Evolutionary conservation across 768 basidiomycete species (phyloP), one percentile per base, ranked within the genome.

Genomic region (Clavaria fumosa): DNA sequence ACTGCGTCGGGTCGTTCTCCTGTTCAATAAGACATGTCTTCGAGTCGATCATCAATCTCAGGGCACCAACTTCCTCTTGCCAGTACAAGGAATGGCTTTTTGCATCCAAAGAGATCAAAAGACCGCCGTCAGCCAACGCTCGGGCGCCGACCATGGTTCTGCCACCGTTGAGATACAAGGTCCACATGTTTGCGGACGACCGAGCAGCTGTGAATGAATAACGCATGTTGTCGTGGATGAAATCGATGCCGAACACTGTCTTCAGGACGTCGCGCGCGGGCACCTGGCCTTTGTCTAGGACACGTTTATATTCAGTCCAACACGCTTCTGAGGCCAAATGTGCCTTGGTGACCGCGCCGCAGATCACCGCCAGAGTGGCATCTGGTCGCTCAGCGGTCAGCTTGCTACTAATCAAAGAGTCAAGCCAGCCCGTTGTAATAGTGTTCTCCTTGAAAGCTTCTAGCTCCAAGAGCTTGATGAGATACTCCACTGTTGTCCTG

Each of bases 11-110:
- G 51, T 99, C 95, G 49, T 96, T 96, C 69, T 99, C 95, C 60
- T 97, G 91, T 58, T 96, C 95, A 48, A 99, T 90, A 61, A 96
- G 68, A 56, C 91, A 95, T 11, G 95, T 99, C 69, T 96, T 93
- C 37, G 89, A 72, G 59, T 99, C 93, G 42, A 99, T 79, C 77
- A 89, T 88, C 52, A 97, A 56, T 46, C 85, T 66, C 47, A 90
- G 63, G 6, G 88, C 84, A 39, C 90, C 95, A 38, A 97, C 95
- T 63, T 99, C 95, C 57, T 96, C 95, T 38, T 88, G 70, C 89
- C 88, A 97, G 60, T 99, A 99, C 37, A 95, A 69, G 17, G 95
- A 91, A 60, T 99, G 95, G 55, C 89, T 91, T 53, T 81, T 82
- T 39, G 88, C 93, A 50, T 91, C 85, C 42, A 99, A 69, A 20